Base-by-base conservation (phyloP, 2,329 filamentous ascomycete genomes). In the Colletotrichum sidae region DNA sequence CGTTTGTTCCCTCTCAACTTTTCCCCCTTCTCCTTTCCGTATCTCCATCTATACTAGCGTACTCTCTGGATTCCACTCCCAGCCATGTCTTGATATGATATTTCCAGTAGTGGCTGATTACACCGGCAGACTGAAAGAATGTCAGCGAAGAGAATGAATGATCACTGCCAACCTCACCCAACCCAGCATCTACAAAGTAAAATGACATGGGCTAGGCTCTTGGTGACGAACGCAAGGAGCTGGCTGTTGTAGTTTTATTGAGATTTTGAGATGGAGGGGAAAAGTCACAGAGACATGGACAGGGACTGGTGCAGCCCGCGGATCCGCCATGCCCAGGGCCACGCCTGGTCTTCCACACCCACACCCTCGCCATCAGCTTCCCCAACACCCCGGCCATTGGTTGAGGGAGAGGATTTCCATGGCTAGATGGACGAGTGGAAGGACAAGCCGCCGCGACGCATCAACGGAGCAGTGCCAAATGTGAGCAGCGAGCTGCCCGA, bases 301-400 rank as follows among this genome's bases (percentile, higher is more conserved):
- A 49, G 34, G 61, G 62, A 56, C 62, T 62, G 58, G 45, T 39
- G 58, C 58, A 65, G 62, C 62, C 58, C 57, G 57, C 62, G 55
- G 45, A 35, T 44, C 58, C 58, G 44, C 51, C 56, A 47, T 53
- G 41, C 39, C 50, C 57, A 54, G 25, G 46, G 34, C 54, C 46
- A 49, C 33, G 38, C 38, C 44, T 33, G 51, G 25, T 39, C 25
- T 25, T 33, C 49, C 44, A 51, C 47, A 33, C 42, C 55, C 44
- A 50, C 49, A 46, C 51, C 38, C 60, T 45, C 52, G 53, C 50
- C 37, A 15, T 25, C 55, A 59, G 62, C 67, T 70, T 68, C 71
- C 71, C 71, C 71, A 73, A 73, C 71, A 69, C 67, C 69, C 69
- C 69, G 69, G 70, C 63, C 56, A 70, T 69, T 70, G 65, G 70